These are phyloP conservation scores for Leucocoprinus sp. DNA, from an alignment of 768 basidiomycete genomes.

Conservation along the genomic window DNA sequence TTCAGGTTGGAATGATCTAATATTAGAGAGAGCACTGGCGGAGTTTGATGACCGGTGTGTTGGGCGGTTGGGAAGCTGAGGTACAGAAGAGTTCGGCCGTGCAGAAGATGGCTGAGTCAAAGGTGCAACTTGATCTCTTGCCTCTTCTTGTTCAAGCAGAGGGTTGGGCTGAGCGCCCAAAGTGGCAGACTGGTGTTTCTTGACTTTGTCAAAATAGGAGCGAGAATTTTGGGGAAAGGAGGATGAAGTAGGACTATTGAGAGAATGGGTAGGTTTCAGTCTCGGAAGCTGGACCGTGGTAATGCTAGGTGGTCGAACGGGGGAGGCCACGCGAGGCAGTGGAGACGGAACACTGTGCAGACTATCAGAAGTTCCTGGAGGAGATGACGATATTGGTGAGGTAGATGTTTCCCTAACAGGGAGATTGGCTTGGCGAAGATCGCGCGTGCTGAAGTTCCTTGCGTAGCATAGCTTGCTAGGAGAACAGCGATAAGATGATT, in stretches of 20 bases:
- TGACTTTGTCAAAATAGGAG: neutral
- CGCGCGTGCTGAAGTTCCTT: conserved; percentile 70
- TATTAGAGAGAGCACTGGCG: neutral
- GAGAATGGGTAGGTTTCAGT: conserved; percentile 22
- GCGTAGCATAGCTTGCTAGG: conserved; percentile 75
- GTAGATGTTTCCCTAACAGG: conserved; percentile 25
- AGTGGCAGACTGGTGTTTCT: neutral
- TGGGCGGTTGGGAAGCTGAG: neutral
- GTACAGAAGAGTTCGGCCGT: neutral
- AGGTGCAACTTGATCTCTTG: neutral
- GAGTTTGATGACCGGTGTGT: neutral
- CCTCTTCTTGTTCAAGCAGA: conserved; percentile 2
- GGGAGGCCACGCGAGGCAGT: conserved; percentile 21
- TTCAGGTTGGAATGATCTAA: neutral
- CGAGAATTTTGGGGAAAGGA: conserved; percentile 17
- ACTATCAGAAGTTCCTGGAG: conserved; percentile 15
- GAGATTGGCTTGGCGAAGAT: conserved; percentile 65
- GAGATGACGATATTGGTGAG: too few species aligned
- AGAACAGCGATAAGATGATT: conserved; percentile 1
- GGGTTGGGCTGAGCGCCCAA: neutral
- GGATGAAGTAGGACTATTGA: conserved; percentile 28
- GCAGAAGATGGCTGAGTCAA: neutral
- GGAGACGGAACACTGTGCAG: conserved; percentile 19
- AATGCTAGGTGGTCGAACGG: conserved; percentile 8
- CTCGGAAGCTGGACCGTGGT: conserved; percentile 15